phyloP scores from a whole-genome alignment of 225 moss, liverwort and hornwort genomes.

The Antitrichia curtipendula region DNA sequence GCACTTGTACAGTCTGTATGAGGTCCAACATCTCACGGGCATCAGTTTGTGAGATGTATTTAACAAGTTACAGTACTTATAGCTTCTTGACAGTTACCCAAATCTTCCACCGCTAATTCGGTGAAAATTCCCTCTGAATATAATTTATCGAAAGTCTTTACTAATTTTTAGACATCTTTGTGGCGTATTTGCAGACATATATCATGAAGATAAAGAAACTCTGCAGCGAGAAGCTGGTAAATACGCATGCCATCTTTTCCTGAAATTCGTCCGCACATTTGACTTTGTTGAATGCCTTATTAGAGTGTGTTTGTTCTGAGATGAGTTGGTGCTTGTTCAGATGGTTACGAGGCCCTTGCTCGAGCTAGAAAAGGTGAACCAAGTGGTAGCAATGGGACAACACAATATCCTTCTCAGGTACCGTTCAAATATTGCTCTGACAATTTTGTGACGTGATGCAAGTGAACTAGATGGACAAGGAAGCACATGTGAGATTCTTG shows the following conservation, averaged over 20 bases:
- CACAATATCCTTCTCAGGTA: slow-evolving; percentile 21
- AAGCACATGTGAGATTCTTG: not conserved
- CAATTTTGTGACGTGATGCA: not conserved
- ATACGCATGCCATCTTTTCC: not conserved
- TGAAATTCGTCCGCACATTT: not conserved
- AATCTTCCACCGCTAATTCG: not conserved
- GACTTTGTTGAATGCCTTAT: not conserved
- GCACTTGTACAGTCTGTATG: not conserved
- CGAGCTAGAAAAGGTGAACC: slow-evolving; percentile 54
- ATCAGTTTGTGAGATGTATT: not conserved
- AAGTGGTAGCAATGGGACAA: slow-evolving; percentile 24
- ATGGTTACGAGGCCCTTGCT: slow-evolving; percentile 78
- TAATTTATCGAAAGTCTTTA: not conserved
- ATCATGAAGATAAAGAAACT: slow-evolving; percentile 71
- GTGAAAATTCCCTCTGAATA: not conserved
- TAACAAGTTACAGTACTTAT: not conserved
- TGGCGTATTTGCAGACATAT: slow-evolving; percentile 51
- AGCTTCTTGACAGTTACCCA: not conserved
- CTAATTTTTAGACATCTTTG: not conserved
- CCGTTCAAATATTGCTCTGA: not conserved
- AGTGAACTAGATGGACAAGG: not conserved
- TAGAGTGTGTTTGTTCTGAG: not conserved
- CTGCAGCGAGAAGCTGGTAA: slow-evolving; percentile 81
- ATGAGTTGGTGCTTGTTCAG: slow-evolving; percentile 17
- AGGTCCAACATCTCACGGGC: not conserved